Evolutionary conservation across 495 filamentous ascomycete genomes (phyloP).

Genomic region (Hypoxylon lenormandii): DNA sequence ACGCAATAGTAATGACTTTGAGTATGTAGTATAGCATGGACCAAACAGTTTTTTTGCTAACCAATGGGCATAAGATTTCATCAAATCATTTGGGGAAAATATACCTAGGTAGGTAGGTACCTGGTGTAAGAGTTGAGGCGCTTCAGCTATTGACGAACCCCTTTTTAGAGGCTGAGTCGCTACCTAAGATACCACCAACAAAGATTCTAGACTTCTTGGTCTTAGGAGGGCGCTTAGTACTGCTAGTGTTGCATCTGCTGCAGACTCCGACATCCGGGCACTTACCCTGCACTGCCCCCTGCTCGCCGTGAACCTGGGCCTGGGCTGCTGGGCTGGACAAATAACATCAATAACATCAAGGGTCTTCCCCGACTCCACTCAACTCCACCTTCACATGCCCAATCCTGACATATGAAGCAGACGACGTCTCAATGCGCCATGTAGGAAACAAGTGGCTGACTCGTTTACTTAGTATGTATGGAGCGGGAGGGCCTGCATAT

Average conservation of each 20-base stretch:
- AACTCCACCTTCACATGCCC: conserved; percentile 43
- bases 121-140: too few relatives aligned
- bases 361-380: conserved; percentile 23
- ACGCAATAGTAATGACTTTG: too few relatives aligned
- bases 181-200: background rate
- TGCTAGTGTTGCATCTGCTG: conserved; percentile 1
- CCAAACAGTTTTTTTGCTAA: too few relatives aligned
- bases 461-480: conserved; percentile 8
- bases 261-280: background rate
- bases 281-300: too few relatives aligned
- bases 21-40: too few relatives aligned
- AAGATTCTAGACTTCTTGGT: background rate
- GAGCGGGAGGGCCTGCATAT: conserved; percentile 14
- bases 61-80: too few relatives aligned
- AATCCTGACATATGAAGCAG: conserved; percentile 36
- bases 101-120: too few relatives aligned
- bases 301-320: too few relatives aligned
- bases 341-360: conserved; percentile 16
- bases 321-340: background rate
- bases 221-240: background rate
- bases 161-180: too few relatives aligned
- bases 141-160: too few relatives aligned
- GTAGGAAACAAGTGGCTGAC: conserved; percentile 16
- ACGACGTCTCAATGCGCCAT: conserved; percentile 40
- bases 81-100: too few relatives aligned